These are phyloP conservation scores for Chalciporus piperatoides DNA, from an alignment of 1,284 basidiomycete genomes.

Conservation along the genomic window DNA sequence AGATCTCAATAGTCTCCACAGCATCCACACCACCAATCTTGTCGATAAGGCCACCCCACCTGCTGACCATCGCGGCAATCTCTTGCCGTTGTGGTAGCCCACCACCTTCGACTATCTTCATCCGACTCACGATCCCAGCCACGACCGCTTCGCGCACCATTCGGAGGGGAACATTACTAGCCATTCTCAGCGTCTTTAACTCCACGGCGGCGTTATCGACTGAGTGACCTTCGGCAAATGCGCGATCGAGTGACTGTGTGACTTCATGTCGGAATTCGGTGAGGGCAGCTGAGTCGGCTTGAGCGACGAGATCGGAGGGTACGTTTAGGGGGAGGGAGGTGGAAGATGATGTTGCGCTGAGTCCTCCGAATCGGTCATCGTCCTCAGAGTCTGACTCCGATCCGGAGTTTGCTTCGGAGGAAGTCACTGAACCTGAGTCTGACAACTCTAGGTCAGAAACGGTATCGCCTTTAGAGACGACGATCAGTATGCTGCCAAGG, in stretches of 20 bases:
- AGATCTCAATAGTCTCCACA: slow-evolving; percentile 64
- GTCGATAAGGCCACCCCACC: slow-evolving; percentile 73
- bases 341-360: slow-evolving; percentile 42
- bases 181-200: slow-evolving; percentile 92
- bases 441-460: slow-evolving; percentile 56
- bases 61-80: slow-evolving; percentile 52
- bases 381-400: slow-evolving; percentile 30
- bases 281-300: slow-evolving; percentile 46
- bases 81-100: slow-evolving; percentile 54
- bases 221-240: slow-evolving; percentile 86
- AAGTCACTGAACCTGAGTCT: slow-evolving; percentile 53
- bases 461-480: slow-evolving; percentile 49
- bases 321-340: slow-evolving; percentile 36
- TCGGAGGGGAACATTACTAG: slow-evolving; percentile 79
- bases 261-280: slow-evolving; percentile 79
- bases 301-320: slow-evolving; percentile 35
- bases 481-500: slow-evolving; percentile 4
- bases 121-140: slow-evolving; percentile 64
- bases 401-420: slow-evolving; percentile 33
- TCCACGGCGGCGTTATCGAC: slow-evolving; percentile 91
- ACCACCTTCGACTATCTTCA: slow-evolving; percentile 54
- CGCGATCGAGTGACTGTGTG: slow-evolving; percentile 77
- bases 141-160: slow-evolving; percentile 80
- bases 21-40: slow-evolving; percentile 73
- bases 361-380: slow-evolving; percentile 30